phyloP scores from a whole-genome alignment of 371 early-diverging fungal genomes.

The Vairimorpha necatrix region DNA sequence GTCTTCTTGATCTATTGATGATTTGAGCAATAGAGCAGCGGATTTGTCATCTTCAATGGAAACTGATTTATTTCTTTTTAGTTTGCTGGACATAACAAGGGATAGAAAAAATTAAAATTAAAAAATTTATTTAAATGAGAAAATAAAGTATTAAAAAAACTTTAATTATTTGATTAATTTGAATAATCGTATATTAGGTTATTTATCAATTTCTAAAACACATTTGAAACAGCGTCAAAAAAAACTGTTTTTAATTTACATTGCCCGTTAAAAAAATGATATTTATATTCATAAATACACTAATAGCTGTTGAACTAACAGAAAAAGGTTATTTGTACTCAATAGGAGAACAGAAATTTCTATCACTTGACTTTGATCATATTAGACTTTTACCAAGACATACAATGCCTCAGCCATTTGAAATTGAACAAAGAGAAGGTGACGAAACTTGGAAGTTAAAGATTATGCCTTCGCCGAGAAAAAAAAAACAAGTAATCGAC shows the following conservation, averaged over 20 bases:
- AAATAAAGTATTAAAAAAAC: too few relatives aligned
- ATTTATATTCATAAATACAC: background rate
- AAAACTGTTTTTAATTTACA: too few relatives aligned
- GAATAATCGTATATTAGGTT: too few relatives aligned
- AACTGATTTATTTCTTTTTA: background rate
- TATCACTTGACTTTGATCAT: background rate
- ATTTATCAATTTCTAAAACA: too few relatives aligned
- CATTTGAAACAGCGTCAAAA: too few relatives aligned
- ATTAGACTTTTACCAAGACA: background rate
- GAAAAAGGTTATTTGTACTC: conserved; percentile 12
- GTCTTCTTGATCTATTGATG: background rate
- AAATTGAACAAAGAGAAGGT: conserved; percentile 8
- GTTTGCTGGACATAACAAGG: background rate
- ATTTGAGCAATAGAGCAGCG: background rate
- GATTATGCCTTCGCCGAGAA: background rate
- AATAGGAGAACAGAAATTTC: background rate
- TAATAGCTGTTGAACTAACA: background rate
- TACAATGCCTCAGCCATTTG: conserved; percentile 5
- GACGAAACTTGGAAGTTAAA: background rate
- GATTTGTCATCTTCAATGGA: background rate
- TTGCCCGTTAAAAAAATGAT: too few relatives aligned
- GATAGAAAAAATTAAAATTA: too few relatives aligned
- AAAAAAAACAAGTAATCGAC: background rate
- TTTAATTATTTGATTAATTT: too few relatives aligned
- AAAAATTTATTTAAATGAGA: too few relatives aligned